phyloP scores from a whole-genome alignment of 2,329 filamentous ascomycete species.

The Eutypella sp. region DNA sequence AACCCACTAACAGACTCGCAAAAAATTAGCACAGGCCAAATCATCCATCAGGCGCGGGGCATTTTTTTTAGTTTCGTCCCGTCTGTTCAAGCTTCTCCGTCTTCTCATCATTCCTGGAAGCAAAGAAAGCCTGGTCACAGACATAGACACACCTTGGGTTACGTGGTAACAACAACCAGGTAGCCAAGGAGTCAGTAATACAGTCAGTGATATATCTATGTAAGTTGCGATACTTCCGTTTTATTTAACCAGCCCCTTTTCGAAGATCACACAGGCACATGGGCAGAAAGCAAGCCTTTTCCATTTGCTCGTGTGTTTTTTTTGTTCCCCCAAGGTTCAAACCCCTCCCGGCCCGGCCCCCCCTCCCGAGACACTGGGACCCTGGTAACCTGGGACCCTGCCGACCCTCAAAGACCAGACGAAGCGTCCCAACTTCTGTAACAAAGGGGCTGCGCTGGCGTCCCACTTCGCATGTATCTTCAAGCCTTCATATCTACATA shows the following conservation, averaged over 20 bases:
- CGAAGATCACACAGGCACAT: constrained; percentile 23
- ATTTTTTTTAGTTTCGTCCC: not conserved
- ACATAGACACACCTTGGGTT: too few species aligned
- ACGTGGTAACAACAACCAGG: not conserved
- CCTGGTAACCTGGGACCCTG: too few species aligned
- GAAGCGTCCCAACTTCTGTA: constrained; percentile 5
- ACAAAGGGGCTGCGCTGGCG: not conserved
- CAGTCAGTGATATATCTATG: not conserved
- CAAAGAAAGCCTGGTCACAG: too few species aligned
- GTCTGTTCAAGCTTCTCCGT: not conserved
- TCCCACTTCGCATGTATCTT: not conserved
- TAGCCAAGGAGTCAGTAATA: too few species aligned
- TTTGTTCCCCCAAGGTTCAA: too few species aligned
- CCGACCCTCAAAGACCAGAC: constrained; percentile 8
- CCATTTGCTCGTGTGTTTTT: too few species aligned
- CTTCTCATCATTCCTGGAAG: too few species aligned
- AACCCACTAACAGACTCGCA: too few species aligned
- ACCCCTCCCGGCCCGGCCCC: constrained; percentile 6
- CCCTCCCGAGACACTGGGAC: too few species aligned
- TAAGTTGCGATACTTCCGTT: constrained; percentile 2
- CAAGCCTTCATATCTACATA: not conserved
- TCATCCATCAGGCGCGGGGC: too few species aligned
- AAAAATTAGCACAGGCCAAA: too few species aligned
- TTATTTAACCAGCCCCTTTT: constrained; percentile 9
- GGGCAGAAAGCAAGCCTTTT: not conserved